Evolutionary conservation across 306 rosid species (phyloP), one percentile per base, ranked within the genome.

Genomic region (Acacia acuminata): DNA sequence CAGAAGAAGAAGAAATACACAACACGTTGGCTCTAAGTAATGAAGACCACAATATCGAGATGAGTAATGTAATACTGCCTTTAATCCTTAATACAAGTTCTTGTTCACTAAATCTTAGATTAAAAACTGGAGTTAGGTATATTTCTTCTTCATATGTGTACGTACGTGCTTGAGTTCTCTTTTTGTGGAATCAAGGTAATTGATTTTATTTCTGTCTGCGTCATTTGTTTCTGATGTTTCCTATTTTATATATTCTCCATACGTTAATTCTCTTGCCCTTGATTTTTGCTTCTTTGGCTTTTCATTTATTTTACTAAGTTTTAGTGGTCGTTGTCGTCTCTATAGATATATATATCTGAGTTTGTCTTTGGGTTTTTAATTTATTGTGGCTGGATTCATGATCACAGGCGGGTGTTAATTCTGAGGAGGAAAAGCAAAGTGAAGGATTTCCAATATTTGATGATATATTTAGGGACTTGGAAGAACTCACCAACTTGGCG

Each of bases 381-480:
- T 30, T 30, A 20, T 65, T 75, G 16, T 48, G 16, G 36, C 72
- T 25, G 76, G 77, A n/a, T 81, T 82, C 11, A 60, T 56, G 42
- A 38, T 56, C 48, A 66, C 86, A 68, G 60, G 47, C 22, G 53
- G 36, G 24, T 77, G 56, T 48, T 48, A n/a, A 75, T 82, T 40
- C 17, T 51, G 24, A 27, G 19, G 32, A 60, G 55, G 51, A 43
- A 44, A 88, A 71, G 36, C 40, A 61, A 43, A 79, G 36, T 76
- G 83, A 63, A 32, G 82, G 67, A 4, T 11, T 45, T 14, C 68
- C 61, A n/a, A n/a, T n/a, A 65, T 48, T 0, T 5, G 4, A 53
- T 58, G 85, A 86, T 27, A 24, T 82, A 44, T 84, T 68, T 69
- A 64, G 45, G 19, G 87, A 66, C 38, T 71, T 89, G 56, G 89